Percentiles rank a stretch among this genome's conserved stretches.
phyloP scores from a whole-genome alignment of 768 basidiomycete genomes.

The Calvatia gigantea region DNA sequence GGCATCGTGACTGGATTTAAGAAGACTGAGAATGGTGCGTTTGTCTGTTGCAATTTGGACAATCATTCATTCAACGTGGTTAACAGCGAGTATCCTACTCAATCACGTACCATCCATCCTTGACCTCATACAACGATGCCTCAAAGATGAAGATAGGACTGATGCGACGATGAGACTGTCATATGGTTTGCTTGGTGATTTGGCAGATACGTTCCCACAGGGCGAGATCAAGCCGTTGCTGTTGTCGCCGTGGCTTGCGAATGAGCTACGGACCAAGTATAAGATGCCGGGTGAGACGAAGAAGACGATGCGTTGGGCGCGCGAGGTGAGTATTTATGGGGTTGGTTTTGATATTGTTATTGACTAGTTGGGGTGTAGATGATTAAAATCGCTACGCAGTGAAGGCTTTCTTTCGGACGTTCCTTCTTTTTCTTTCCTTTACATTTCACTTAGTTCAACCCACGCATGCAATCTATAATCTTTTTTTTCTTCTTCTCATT shows the following conservation, averaged over 20 bases:
- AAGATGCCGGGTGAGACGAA: constrained; percentile 77
- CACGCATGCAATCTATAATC: constrained; percentile 51
- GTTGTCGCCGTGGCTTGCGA: constrained; percentile 75
- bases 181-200: constrained; percentile 88
- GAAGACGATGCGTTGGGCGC: constrained; percentile 90
- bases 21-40: constrained; percentile 71
- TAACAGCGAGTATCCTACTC: constrained; percentile 50
- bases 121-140: constrained; percentile 74
- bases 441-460: constrained; percentile 28
- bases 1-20: constrained; percentile 92
- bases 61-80: constrained; percentile 11
- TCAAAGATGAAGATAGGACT: constrained; percentile 79
- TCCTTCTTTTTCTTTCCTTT: constrained; percentile 16
- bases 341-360: neutral
- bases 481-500: neutral
- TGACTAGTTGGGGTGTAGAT: constrained; percentile 41
- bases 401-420: constrained; percentile 31
- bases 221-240: constrained; percentile 80
- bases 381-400: constrained; percentile 78
- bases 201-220: constrained; percentile 82
- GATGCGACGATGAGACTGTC: constrained; percentile 72
- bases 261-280: constrained; percentile 67
- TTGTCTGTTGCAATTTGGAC: neutral
- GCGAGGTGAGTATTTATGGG: constrained; percentile 59
- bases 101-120: constrained; percentile 73